These are phyloP conservation scores for Gossypium aridum DNA, from an alignment of 441 rosid species.

Conservation along the genomic window DNA sequence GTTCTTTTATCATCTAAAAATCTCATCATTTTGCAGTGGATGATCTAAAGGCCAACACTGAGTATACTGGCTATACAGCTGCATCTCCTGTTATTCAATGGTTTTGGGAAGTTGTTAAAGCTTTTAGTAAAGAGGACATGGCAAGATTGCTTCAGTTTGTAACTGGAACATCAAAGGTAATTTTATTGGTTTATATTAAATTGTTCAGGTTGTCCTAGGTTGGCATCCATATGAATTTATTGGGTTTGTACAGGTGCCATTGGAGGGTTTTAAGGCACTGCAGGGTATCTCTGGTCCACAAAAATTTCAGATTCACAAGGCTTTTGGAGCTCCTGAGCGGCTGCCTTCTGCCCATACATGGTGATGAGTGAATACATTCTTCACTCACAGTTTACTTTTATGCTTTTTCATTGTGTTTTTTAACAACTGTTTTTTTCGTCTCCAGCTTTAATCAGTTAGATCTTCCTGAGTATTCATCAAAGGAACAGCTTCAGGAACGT, in stretches of 20 bases:
- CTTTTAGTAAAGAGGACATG: constrained; percentile 94
- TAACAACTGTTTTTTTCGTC: neutral
- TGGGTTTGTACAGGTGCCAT: constrained; percentile 63
- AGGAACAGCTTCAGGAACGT: constrained; percentile 81
- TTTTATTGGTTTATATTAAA: neutral
- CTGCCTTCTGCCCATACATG: constrained; percentile 98
- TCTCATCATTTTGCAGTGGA: constrained; percentile 52
- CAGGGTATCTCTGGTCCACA: constrained; percentile 99
- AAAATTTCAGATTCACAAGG: constrained; percentile 93
- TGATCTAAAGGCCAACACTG: constrained; percentile 81
- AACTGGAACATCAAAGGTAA: constrained; percentile 97
- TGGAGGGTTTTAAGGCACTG: constrained; percentile 91
- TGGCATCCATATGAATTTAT: neutral
- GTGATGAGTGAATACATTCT: constrained; percentile 28
- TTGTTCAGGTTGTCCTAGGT: neutral
- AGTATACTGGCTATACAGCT: constrained; percentile 80
- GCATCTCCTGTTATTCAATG: constrained; percentile 86
- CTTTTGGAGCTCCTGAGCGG: constrained; percentile 90
- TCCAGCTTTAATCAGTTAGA: constrained; percentile 96
- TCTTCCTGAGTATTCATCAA: constrained; percentile 81
- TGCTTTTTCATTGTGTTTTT: neutral
- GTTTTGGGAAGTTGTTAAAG: constrained; percentile 97
- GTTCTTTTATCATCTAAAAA: constrained; percentile 11
- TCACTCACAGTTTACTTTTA: neutral
- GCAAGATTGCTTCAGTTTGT: constrained; percentile 91